phyloP scores from a whole-genome alignment of 2,329 filamentous ascomycete genomes.

The Biscogniauxia marginata region DNA sequence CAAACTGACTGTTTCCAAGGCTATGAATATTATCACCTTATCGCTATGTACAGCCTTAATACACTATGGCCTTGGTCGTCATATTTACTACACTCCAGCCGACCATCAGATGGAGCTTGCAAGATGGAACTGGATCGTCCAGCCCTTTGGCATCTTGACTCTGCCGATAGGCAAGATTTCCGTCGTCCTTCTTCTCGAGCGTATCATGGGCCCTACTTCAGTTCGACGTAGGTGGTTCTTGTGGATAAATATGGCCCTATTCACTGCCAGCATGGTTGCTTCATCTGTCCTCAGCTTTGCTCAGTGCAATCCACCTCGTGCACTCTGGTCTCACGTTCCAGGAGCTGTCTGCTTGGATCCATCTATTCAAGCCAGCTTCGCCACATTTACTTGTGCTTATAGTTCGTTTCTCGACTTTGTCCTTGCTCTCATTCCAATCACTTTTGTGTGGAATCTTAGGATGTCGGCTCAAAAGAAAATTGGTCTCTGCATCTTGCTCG shows the following conservation, averaged over 20 bases:
- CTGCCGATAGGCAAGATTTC: neutral
- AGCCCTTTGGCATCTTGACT: neutral
- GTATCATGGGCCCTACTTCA: neutral
- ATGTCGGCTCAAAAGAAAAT: neutral
- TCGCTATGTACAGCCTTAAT: neutral
- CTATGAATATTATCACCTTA: neutral
- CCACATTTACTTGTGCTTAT: neutral
- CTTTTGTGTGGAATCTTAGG: slow-evolving; percentile 5
- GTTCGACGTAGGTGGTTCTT: neutral
- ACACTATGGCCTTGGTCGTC: neutral
- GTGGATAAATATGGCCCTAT: neutral
- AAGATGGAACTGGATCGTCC: neutral
- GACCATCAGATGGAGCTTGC: neutral
- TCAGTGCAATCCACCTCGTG: neutral
- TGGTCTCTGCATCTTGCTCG: neutral
- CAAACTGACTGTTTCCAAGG: neutral
- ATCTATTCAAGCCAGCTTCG: neutral
- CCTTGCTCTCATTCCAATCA: slow-evolving; percentile 2
- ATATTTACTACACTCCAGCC: neutral
- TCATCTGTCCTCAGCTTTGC: neutral
- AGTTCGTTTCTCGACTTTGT: slow-evolving; percentile 2
- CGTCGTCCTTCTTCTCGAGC: neutral
- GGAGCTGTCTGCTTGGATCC: neutral
- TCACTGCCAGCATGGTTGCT: neutral
- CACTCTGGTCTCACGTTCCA: neutral